These are phyloP conservation scores for Boletus vinaceobasis DNA, from an alignment of 768 basidiomycete genomes.

Conservation along the genomic window DNA sequence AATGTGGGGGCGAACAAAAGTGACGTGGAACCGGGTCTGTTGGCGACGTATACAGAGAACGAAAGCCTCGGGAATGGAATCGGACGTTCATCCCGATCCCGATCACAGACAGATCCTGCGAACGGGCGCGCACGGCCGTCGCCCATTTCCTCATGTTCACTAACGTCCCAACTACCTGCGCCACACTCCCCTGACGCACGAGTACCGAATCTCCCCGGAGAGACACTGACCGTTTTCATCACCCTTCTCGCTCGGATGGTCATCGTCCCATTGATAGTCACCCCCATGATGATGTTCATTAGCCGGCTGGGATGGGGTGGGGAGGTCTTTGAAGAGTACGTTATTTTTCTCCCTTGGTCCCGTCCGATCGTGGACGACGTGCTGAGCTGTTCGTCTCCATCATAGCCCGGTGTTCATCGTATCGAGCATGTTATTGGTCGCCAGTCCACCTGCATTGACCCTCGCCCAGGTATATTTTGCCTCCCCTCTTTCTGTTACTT, in stretches of 20 bases:
- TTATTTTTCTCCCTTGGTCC: conserved; percentile 15
- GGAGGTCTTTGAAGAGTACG: conserved; percentile 71
- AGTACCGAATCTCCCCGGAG: conserved; percentile 46
- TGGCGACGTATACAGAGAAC: conserved; percentile 2
- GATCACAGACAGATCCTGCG: not conserved
- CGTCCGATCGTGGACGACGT: not conserved
- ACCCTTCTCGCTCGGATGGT: conserved; percentile 86
- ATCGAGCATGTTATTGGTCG: conserved; percentile 76
- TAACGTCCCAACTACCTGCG: not conserved
- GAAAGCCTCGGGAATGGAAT: not conserved
- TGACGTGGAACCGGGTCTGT: conserved; percentile 8
- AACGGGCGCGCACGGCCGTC: not conserved
- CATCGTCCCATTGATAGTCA: conserved; percentile 70
- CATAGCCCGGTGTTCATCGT: conserved; percentile 83
- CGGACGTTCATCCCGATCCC: not conserved
- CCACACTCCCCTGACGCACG: not conserved
- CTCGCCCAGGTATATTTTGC: conserved; percentile 48
- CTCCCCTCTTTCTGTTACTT: not conserved
- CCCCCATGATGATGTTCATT: conserved; percentile 71
- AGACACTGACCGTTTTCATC: conserved; percentile 80
- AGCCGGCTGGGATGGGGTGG: conserved; percentile 44
- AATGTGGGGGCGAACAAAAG: not conserved
- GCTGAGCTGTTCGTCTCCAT: not conserved
- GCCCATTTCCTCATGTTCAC: not conserved
- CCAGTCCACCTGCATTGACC: conserved; percentile 77